Base-by-base conservation (phyloP, 2,329 filamentous ascomycete genomes). In the Trichoderma sp. region DNA sequence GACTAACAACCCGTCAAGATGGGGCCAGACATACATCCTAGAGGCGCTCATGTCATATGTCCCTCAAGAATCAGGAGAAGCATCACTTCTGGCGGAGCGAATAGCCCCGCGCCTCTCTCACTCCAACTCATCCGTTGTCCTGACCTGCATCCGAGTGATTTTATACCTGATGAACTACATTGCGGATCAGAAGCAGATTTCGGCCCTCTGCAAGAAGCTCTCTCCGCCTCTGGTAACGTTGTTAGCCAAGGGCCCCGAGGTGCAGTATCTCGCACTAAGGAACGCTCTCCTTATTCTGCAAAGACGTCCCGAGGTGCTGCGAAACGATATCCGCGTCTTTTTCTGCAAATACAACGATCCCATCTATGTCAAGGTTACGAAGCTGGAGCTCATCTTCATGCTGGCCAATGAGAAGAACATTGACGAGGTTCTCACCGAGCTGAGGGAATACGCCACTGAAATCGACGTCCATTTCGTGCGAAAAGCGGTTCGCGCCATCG, bases 341-440 rank as follows among this genome's bases (percentile, higher is more conserved):
- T 99, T 99, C 81, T 99, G 95, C 88, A 99, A 99, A 84, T 99
- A 99, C 81, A 99, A 99, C 78, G 95, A 99, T 76, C 95, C 95
- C 0, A 99, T 99, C 71, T 99, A 98, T 78, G 95, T 99, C 81
- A 99, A 99, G 80, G 95, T 99, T 61, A 99, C 95, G 17, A 99
- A 99, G 80, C 86, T 99, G 59, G 95, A 99, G 80, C 87, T 99
- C 73, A 98, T 99, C 72, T 99, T 99, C 80, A 99, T 98, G 95
- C 86, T 99, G 69, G 95, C 95, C 8, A 97, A 89, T 37, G 93
- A 97, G 79, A 91, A 90, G 74, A 99, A 99, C 77, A 99, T 99
- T 73, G 90, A 93, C 58, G 93, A 98, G 76, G 95, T 99, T 1
- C 81, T 99, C 71, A 96, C 94, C 2, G 95, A 99, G 78, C 81